Conservation (phyloP, 306 rosid species). For the apple (Malus domestica) region ASM211411v1 NC_041794.1:24883501-24884000, state of each 20-base stretch:
- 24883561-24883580: slow-evolving; percentile 10
- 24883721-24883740: neutral
- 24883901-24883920: no score
- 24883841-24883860: neutral
- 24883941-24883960: no score
- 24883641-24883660: slow-evolving; percentile 15
- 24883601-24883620: slow-evolving; percentile 22
- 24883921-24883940: no score
- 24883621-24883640: neutral
- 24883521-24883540: slow-evolving; percentile 12
- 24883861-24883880: neutral
- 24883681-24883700: slow-evolving; percentile 14
- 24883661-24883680: slow-evolving; percentile 23
- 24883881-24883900: no score
- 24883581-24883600: slow-evolving; percentile 27
- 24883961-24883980: no score
- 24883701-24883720: neutral
- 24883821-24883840: neutral
- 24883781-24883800: neutral
- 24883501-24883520: slow-evolving; percentile 28
- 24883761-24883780: neutral
- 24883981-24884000: no score
- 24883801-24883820: neutral
- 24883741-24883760: slow-evolving; percentile 3
- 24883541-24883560: slow-evolving; percentile 3